Percentiles rank a stretch among this genome's conserved stretches.
phyloP scores from a whole-genome alignment of 805 yeast species.

The Candida koratica region DNA sequence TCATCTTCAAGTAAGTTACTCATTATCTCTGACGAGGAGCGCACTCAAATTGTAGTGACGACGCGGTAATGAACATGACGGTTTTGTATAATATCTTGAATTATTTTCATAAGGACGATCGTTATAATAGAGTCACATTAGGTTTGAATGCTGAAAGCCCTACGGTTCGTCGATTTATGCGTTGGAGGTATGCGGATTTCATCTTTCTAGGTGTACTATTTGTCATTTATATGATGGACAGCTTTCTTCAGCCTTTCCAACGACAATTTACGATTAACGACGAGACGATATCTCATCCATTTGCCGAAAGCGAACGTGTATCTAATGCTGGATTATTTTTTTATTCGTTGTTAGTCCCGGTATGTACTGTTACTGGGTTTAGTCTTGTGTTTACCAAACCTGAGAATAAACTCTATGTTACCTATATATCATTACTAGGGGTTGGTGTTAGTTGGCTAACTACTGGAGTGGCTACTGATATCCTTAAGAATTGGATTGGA shows the following conservation, averaged over 20 bases:
- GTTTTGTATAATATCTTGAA: conserved; percentile 14
- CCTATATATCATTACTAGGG: conserved; percentile 66
- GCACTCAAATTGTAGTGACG: too few relatives aligned
- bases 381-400: conserved; percentile 45
- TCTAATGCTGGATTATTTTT: conserved; percentile 50
- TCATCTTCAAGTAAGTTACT: conserved; percentile 20
- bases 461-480: conserved; percentile 44
- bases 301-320: conserved; percentile 71
- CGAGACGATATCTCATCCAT: conserved; percentile 75
- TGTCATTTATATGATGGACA: conserved; percentile 21
- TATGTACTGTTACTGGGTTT: conserved; percentile 30
- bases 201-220: conserved; percentile 18
- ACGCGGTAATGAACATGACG: conserved; percentile 14
- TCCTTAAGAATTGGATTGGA: conserved; percentile 26
- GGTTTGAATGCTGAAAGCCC: conserved; percentile 19
- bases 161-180: conserved; percentile 13
- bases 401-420: conserved; percentile 52
- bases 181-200: conserved; percentile 28
- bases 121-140: conserved; percentile 26
- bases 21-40: conserved; percentile 3
- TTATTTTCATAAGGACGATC: conserved; percentile 21
- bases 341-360: conserved; percentile 53
- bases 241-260: conserved; percentile 55
- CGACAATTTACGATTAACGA: conserved; percentile 77
- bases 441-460: conserved; percentile 55